These are phyloP conservation scores for Tagetes erecta DNA, from an alignment of 129 eudicot species.

Conservation along the genomic window DNA sequence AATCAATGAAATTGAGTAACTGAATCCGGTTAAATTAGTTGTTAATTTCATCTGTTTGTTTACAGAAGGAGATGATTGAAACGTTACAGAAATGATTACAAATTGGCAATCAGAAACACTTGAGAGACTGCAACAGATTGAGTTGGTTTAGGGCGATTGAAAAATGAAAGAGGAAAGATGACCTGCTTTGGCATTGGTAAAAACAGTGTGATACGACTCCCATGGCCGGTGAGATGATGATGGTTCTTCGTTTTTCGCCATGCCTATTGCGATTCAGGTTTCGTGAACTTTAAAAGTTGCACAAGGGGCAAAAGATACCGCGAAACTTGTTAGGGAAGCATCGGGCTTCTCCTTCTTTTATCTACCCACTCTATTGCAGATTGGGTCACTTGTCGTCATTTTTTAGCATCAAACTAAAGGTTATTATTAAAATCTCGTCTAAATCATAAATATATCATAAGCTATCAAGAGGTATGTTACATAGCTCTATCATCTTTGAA, in stretches of 20 bases:
- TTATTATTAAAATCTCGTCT: no score
- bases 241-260: constrained; percentile 41
- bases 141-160: no score
- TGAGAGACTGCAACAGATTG: no score
- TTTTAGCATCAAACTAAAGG: no score
- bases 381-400: no score
- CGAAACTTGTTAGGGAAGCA: constrained; percentile 23
- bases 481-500: no score
- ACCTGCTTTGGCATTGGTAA: constrained; percentile 98
- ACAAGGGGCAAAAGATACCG: constrained; percentile 10
- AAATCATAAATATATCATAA: no score
- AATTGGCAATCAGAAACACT: no score
- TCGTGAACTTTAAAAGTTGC: background rate
- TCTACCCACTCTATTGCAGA: no score
- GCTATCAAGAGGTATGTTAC: no score
- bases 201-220: constrained; percentile 89
- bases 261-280: constrained; percentile 19
- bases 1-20: background rate
- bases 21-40: background rate
- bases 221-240: constrained; percentile 57
- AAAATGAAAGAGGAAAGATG: constrained; percentile 5
- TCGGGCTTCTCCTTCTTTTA: constrained; percentile 1
- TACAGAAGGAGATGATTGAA: background rate
- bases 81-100: no score
- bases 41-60: background rate